Evolutionary conservation across 2,329 filamentous ascomycete species (phyloP), one percentile per base, ranked within the genome.

Genomic region (Hortaea werneckii): DNA sequence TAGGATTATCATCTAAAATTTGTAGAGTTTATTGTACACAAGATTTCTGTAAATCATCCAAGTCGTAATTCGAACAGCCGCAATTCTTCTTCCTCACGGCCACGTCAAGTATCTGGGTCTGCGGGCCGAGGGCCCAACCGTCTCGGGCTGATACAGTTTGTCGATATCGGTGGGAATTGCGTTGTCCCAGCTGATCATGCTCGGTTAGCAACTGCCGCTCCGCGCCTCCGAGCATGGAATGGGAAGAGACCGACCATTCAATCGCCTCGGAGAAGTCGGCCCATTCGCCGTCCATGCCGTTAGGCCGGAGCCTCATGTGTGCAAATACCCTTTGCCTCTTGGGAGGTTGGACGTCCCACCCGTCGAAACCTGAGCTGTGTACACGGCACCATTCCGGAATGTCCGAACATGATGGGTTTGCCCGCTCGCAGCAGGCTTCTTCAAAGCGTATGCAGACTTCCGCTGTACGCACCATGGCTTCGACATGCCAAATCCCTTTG

Each of bases 241-340:
- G 20, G 20, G 32, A n/a, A 35, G n/a, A 9, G n/a, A 35, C n/a
- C 32, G 37, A 51, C 58, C 58, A 58, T 39, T 53, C 50, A 32
- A 60, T 47, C 13, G 34, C 29, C 40, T 56, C 49, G 3, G 48
- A 44, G 35, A 54, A 40, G n/a, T 56, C 54, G 26, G 42, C 32
- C 56, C 58, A 62, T 11, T 57, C 58, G 6, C 59, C 59, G 44
- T 62, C 59, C 42, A 52, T 51, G 5, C 59, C 59, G 41, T 62
- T 62, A 9, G 58, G 56, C 20, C 57, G 41, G 9, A 53, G 43
- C 29, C 52, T 46, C 6, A 60, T 32, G 11, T 47, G 46, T 26
- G 52, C 50, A 29, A 44, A 50, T 28, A 60, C 55, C 26, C 50
- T 54, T 7, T 46, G 46, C 26, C 20, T 44, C 28, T 29, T 45